phyloP scores from a whole-genome alignment of 2,329 filamentous ascomycete genomes.

The Dothideomycetidae sp. region DNA sequence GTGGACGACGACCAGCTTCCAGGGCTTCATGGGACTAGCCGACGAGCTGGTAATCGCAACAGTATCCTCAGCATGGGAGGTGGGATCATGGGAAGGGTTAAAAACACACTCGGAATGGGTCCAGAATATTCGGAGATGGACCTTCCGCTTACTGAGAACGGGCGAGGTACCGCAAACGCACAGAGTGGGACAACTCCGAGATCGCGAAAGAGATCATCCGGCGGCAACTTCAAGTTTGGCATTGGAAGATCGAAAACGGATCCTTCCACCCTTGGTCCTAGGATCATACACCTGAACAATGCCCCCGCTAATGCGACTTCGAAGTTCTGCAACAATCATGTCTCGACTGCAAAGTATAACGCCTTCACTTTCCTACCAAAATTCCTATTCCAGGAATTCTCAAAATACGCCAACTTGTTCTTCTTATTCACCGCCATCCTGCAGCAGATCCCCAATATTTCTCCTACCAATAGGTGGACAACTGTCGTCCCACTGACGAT shows the following conservation, averaged over 20 bases:
- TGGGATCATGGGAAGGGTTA: conserved; percentile 72
- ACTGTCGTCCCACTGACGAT: conserved; percentile 89
- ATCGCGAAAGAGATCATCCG: conserved; percentile 41
- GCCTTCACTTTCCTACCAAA: conserved; percentile 84
- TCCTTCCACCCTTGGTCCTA: conserved; percentile 77
- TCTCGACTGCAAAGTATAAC: conserved; percentile 98
- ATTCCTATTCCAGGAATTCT: conserved; percentile 96
- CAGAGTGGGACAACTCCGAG: conserved; percentile 11
- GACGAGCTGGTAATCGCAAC: conserved; percentile 49
- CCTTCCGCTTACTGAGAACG: conserved; percentile 74
- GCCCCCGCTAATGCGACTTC: conserved; percentile 76
- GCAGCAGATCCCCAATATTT: conserved; percentile 90
- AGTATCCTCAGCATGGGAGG: conserved; percentile 80
- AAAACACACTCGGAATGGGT: conserved; percentile 80
- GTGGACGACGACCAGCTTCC: conserved; percentile 42
- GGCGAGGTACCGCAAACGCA: conserved; percentile 28
- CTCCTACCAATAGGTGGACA: conserved; percentile 88
- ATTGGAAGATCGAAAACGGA: conserved; percentile 75
- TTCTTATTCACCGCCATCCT: conserved; percentile 94
- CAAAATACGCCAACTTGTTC: conserved; percentile 97
- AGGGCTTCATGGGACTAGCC: conserved; percentile 35
- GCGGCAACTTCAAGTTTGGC: conserved; percentile 78
- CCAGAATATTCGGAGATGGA: conserved; percentile 95
- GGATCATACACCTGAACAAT: conserved; percentile 93
- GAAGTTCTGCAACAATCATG: conserved; percentile 91